A percentile compares a stretch with the other conserved stretches of the same genome.
Conservation (phyloP, 306 rosid species). For the Glycyrrhiza uralensis region DNA sequence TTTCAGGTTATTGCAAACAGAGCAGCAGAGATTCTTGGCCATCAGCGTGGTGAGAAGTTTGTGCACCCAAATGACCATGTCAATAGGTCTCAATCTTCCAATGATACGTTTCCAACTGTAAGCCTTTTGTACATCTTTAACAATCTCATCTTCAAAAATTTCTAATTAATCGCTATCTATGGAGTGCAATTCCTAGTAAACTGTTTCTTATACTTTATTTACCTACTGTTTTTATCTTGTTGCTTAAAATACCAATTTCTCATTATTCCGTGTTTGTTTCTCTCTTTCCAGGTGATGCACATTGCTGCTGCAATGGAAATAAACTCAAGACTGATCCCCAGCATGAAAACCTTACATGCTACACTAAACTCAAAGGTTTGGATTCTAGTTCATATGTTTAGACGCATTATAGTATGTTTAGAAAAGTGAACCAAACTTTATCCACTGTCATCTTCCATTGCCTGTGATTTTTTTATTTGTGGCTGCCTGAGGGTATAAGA, state of each 20-base stretch:
- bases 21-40: constrained; percentile 97
- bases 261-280: background rate
- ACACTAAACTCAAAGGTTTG: constrained; percentile 79
- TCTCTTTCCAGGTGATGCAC: constrained; percentile 80
- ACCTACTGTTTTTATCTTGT: background rate
- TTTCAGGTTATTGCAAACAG: constrained; percentile 92
- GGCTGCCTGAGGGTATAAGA: background rate
- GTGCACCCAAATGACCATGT: constrained; percentile 99
- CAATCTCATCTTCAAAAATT: background rate
- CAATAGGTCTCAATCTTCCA: constrained; percentile 94
- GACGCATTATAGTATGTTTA: background rate
- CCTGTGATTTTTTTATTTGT: background rate
- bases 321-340: constrained; percentile 79
- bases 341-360: constrained; percentile 67
- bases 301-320: constrained; percentile 87
- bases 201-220: constrained; percentile 1
- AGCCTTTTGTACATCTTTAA: constrained; percentile 26
- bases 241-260: background rate
- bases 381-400: constrained; percentile 10
- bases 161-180: background rate
- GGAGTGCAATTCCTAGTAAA: background rate
- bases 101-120: constrained; percentile 98
- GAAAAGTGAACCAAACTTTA: background rate
- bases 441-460: background rate
- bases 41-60: constrained; percentile 78